These are phyloP conservation scores for Ophiocordyceps robertsii DNA, from an alignment of 2,329 filamentous ascomycete species.

Conservation along the genomic window DNA sequence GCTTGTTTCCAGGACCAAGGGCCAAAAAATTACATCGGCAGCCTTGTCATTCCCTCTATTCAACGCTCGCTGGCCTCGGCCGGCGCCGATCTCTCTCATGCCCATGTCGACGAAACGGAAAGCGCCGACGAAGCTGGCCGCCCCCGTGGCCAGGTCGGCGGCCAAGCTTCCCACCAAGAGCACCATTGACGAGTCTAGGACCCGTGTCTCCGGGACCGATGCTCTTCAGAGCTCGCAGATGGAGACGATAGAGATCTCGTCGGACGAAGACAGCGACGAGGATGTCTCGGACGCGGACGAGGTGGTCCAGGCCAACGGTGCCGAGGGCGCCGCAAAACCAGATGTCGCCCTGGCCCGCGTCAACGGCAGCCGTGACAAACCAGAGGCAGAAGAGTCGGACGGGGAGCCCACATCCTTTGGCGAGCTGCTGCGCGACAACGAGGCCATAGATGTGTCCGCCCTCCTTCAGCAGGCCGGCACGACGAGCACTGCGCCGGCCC, in stretches of 20 bases:
- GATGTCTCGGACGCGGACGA: conserved; percentile 30
- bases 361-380: conserved; percentile 15
- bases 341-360: conserved; percentile 3
- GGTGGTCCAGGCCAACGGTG: conserved; percentile 6
- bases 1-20: too few relatives aligned
- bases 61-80: neutral
- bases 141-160: conserved; percentile 38
- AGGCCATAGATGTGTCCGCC: conserved; percentile 63
- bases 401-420: conserved; percentile 55
- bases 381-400: conserved; percentile 24
- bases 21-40: too few relatives aligned
- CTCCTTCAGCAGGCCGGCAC: conserved; percentile 32
- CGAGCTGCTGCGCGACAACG: conserved; percentile 63
- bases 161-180: conserved; percentile 36
- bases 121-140: conserved; percentile 40
- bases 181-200: conserved; percentile 44
- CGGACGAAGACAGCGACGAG: conserved; percentile 36
- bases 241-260: conserved; percentile 44
- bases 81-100: conserved; percentile 5
- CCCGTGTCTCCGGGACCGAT: conserved; percentile 34
- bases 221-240: conserved; percentile 21
- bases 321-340: conserved; percentile 6
- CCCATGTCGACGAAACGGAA: conserved; percentile 50
- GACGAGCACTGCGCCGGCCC: conserved; percentile 17
- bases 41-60: neutral